A percentile compares a stretch with the other conserved stretches of the same genome.
These are phyloP conservation scores for Stylonectria norvegica DNA, from an alignment of 2,329 filamentous ascomycete species.

Conservation along the genomic window DNA sequence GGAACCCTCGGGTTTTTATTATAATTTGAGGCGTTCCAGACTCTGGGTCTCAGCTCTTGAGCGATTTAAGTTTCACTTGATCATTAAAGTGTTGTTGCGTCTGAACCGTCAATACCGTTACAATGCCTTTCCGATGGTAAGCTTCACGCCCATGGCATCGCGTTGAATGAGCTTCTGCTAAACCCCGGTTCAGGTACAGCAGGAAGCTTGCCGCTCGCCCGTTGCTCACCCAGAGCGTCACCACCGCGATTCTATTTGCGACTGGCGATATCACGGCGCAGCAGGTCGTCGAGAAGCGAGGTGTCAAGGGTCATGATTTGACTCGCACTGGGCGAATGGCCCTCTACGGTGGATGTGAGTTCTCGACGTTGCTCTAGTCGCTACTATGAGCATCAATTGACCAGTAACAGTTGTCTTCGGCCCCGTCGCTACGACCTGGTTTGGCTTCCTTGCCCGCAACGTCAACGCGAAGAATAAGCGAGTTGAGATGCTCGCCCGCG, in stretches of 20 bases:
- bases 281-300: constrained; percentile 81
- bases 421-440: constrained; percentile 84
- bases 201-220: constrained; percentile 74
- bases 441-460: constrained; percentile 69
- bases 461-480: constrained; percentile 63
- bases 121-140: constrained; percentile 32
- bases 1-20: background rate
- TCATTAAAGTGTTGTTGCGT: constrained; percentile 1
- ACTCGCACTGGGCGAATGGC: constrained; percentile 74
- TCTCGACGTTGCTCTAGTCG: constrained; percentile 3
- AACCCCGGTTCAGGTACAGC: constrained; percentile 67
- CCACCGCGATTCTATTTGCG: constrained; percentile 87
- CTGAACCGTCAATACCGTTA: constrained; percentile 4
- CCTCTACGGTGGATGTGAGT: constrained; percentile 71
- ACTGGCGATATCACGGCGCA: constrained; percentile 89
- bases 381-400: constrained; percentile 7
- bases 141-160: constrained; percentile 6
- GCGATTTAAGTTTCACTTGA: background rate
- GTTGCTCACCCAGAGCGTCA: constrained; percentile 84
- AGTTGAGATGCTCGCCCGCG: constrained; percentile 71
- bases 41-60: background rate
- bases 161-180: constrained; percentile 10
- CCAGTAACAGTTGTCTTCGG: constrained; percentile 68
- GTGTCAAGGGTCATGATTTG: constrained; percentile 71
- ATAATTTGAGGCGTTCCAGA: background rate